Conservation (phyloP, 2,329 filamentous ascomycete genomes). For the Fusarium tuaranense region DNA sequence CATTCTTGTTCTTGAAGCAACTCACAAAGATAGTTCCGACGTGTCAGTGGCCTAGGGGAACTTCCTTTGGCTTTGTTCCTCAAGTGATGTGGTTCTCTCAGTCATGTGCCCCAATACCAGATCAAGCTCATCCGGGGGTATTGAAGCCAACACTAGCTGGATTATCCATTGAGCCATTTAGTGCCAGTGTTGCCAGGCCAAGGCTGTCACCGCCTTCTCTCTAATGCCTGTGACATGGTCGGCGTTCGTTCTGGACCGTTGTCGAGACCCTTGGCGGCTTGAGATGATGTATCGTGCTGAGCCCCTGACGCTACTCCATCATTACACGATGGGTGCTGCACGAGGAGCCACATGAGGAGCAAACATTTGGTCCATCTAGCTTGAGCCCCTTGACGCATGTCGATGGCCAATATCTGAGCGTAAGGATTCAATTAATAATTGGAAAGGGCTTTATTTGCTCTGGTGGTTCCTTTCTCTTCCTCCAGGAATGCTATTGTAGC, state of each 20-base stretch:
- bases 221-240: not conserved
- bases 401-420: not conserved
- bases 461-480: not conserved
- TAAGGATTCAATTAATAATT: not conserved
- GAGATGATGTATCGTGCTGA: not conserved
- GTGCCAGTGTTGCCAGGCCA: not conserved
- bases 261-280: not conserved
- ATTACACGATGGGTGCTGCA: not conserved
- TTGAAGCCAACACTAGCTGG: not conserved
- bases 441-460: not conserved
- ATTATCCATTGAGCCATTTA: not conserved
- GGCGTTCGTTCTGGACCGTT: not conserved
- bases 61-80: not conserved
- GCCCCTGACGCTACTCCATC: not conserved
- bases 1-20: not conserved
- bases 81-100: not conserved
- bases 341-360: not conserved
- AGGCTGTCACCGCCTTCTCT: not conserved
- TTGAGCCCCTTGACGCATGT: not conserved
- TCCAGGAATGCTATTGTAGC: not conserved
- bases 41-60: not conserved
- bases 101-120: not conserved
- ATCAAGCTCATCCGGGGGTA: not conserved
- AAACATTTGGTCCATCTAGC: not conserved
- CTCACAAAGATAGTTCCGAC: not conserved